Evolutionary conservation across 2,329 filamentous ascomycete genomes (phyloP).

Genomic region (Aaosphaeria arxii): DNA sequence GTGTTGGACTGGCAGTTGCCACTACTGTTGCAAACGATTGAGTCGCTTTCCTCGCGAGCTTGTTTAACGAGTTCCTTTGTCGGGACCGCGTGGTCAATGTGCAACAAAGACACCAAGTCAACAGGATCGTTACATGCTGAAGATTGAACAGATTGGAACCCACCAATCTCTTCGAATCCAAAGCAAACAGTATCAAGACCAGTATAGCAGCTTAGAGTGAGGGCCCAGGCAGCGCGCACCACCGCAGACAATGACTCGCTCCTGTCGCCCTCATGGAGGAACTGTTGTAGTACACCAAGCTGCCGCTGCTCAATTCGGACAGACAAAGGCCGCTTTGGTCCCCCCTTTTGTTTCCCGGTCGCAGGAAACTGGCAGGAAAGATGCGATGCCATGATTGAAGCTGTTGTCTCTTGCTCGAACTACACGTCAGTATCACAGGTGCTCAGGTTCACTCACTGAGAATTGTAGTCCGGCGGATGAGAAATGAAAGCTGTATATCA

Average conservation of each 20-base stretch:
- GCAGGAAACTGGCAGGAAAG: slow-evolving; percentile 14
- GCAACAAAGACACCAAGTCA: slow-evolving; percentile 2
- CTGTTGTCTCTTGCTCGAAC: slow-evolving; percentile 5
- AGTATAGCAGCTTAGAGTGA: slow-evolving; percentile 32
- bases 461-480: background rate
- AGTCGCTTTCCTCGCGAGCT: background rate
- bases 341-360: slow-evolving; percentile 3
- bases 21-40: background rate
- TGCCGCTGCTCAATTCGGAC: slow-evolving; percentile 16
- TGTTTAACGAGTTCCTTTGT: slow-evolving; percentile 7
- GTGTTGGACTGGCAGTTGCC: slow-evolving; percentile 10
- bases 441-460: background rate
- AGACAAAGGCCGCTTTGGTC: slow-evolving; percentile 14
- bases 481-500: background rate
- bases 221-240: slow-evolving; percentile 25
- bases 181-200: slow-evolving; percentile 37
- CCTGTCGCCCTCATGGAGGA: slow-evolving; percentile 6
- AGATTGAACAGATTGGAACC: background rate
- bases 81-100: slow-evolving; percentile 7
- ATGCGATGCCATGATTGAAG: slow-evolving; percentile 1
- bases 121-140: background rate
- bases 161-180: slow-evolving; percentile 30
- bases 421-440: background rate
- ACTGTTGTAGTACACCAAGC: slow-evolving; percentile 8
- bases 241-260: slow-evolving; percentile 6